Evolutionary conservation across 2,329 filamentous ascomycete species (phyloP), one percentile per base, ranked within the genome.

Genomic region (Podosphaera aphanis): DNA sequence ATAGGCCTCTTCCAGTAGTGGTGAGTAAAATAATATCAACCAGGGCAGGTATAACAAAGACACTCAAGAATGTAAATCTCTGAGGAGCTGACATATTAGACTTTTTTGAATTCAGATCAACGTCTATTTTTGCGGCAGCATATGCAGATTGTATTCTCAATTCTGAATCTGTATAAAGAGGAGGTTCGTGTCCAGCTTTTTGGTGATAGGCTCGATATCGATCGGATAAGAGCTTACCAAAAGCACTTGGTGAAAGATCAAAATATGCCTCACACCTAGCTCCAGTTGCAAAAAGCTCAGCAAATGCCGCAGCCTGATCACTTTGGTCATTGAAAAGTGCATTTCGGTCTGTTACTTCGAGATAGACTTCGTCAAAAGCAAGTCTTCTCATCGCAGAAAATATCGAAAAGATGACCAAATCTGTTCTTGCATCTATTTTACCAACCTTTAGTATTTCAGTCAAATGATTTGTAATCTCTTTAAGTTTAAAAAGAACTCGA

Each of bases 191-290:
- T 23, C 65, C 56, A n/a, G 57, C 61, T 49, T 67, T 68, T 43
- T 66, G 61, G 23, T 69, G 64, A 8, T 62, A 59, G 49, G 60
- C 56, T 2, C 61, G 61, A 16, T 65, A 53, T 18, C 64, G 47
- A 41, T 52, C 49, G 6, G 48, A 53, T 37, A 54, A 48, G 20
- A 54, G 46, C 47, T 64, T 64, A 35, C 68, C 68, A 43, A 71
- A 60, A 4, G 61, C 61, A 27, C 64, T 65, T 2, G 68, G 68
- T 0, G 61, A 55, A 31, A 76, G 64, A 49, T 73, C 71, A 48
- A 77, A 74, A 54, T 76, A 77, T 1, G 69, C 65, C 49, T 77
- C 71, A 52, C 73, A 77, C 47, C 73, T 69, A 5, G 73, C 75
- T 1, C 73, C 73, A 2, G 76, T 62, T 0, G 72, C 73, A 59